phyloP scores from a whole-genome alignment of 495 filamentous ascomycete species.

The Tuber microsphaerosporum region DNA sequence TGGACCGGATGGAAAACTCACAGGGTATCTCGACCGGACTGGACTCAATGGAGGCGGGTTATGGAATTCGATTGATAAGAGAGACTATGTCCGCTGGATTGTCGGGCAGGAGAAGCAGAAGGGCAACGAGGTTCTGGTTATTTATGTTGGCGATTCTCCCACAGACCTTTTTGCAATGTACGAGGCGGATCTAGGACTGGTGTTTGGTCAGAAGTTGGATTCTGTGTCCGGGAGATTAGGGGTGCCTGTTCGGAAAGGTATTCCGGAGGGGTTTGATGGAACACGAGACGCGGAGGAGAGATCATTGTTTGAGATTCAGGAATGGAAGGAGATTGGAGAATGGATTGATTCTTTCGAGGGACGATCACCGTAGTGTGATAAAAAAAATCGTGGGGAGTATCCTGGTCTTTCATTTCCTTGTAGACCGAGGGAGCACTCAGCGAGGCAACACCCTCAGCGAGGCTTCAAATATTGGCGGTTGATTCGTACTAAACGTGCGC shows the following conservation, averaged over 20 bases:
- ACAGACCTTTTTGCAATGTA: slow-evolving; percentile 40
- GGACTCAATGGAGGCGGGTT: slow-evolving; percentile 21
- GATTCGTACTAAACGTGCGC: too few relatives aligned
- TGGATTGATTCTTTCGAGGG: slow-evolving; percentile 21
- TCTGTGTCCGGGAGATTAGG: slow-evolving; percentile 24
- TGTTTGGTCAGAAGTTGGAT: slow-evolving; percentile 32
- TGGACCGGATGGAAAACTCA: slow-evolving; percentile 7
- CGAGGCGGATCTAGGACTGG: slow-evolving; percentile 39
- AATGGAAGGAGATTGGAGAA: slow-evolving; percentile 14
- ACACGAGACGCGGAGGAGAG: background rate
- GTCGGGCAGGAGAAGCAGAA: background rate
- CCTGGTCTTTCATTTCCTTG: background rate
- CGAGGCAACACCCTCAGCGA: too few relatives aligned
- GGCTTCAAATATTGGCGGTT: too few relatives aligned
- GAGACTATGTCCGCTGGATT: slow-evolving; percentile 20
- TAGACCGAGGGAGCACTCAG: too few relatives aligned
- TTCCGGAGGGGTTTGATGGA: background rate
- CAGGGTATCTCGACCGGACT: slow-evolving; percentile 22
- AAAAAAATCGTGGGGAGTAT: background rate
- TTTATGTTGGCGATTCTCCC: slow-evolving; percentile 41
- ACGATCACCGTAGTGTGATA: background rate
- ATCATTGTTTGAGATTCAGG: slow-evolving; percentile 11
- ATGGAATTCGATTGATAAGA: slow-evolving; percentile 35
- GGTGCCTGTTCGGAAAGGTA: slow-evolving; percentile 17
- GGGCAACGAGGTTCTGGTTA: slow-evolving; percentile 3